Conservation (phyloP, 139 green algal species). For the Volvox reticuliferus region DNA sequence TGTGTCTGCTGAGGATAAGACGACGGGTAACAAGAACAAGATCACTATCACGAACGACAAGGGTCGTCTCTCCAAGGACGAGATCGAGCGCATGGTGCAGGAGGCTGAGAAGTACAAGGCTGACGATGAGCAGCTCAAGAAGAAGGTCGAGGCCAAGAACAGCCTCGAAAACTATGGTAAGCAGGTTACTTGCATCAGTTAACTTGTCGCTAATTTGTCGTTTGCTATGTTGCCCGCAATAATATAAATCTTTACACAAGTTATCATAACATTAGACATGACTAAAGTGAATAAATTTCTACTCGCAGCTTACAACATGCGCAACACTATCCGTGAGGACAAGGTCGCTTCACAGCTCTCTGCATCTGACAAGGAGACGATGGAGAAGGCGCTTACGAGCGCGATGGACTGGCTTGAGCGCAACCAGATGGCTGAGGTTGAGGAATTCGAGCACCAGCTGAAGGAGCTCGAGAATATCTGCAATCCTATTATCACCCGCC, state of each 20-base stretch:
- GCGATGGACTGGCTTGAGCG: constrained; percentile 94
- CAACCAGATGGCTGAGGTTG: constrained; percentile 96
- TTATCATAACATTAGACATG: background rate
- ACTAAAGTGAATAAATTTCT: background rate
- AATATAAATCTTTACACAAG: no score
- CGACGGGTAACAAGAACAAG: constrained; percentile 96
- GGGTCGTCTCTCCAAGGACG: constrained; percentile 97
- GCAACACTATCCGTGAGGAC: constrained; percentile 95
- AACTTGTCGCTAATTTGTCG: no score
- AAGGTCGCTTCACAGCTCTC: constrained; percentile 73
- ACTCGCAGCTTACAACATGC: constrained; percentile 88
- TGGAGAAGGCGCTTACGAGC: constrained; percentile 89
- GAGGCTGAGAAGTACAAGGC: constrained; percentile 98
- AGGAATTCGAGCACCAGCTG: constrained; percentile 98
- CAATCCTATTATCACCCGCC: constrained; percentile 92
- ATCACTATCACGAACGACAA: constrained; percentile 99
- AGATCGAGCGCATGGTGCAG: constrained; percentile 98
- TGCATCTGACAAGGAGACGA: constrained; percentile 89
- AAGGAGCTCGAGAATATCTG: constrained; percentile 97
- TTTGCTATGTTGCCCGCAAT: no score
- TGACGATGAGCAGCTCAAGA: constrained; percentile 93
- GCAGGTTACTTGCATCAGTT: background rate
- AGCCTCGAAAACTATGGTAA: constrained; percentile 90
- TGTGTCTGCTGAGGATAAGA: constrained; percentile 98
- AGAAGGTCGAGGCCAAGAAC: constrained; percentile 95